Percentiles rank a stretch among this genome's conserved stretches.
phyloP scores from a whole-genome alignment of 2,329 filamentous ascomycete species.

The Xylariaceae sp. region DNA sequence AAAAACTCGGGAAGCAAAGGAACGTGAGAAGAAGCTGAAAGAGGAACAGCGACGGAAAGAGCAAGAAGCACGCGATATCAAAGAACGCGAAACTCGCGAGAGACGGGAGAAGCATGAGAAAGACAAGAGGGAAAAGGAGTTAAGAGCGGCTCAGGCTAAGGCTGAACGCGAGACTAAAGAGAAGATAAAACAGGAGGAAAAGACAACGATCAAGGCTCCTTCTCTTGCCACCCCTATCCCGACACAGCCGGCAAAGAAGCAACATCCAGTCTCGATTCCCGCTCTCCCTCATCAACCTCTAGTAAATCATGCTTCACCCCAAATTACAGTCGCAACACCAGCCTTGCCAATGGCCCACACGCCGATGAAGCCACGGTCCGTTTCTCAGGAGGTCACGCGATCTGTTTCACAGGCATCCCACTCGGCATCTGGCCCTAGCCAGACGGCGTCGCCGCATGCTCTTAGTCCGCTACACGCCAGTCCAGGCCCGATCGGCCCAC shows the following conservation, averaged over 20 bases:
- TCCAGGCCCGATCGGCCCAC: constrained; percentile 66
- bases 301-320: constrained; percentile 74
- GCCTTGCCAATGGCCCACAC: constrained; percentile 82
- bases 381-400: constrained; percentile 79
- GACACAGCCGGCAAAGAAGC: constrained; percentile 51
- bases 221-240: constrained; percentile 47
- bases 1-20: constrained; percentile 79
- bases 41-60: constrained; percentile 83
- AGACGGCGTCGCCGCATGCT: constrained; percentile 64
- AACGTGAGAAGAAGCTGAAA: constrained; percentile 82
- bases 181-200: constrained; percentile 53
- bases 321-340: constrained; percentile 79
- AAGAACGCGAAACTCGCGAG: constrained; percentile 66
- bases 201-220: constrained; percentile 48
- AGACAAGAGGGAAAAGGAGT: constrained; percentile 65
- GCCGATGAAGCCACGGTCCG: constrained; percentile 75
- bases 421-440: constrained; percentile 59
- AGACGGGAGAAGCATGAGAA: constrained; percentile 63
- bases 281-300: constrained; percentile 65
- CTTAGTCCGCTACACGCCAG: constrained; percentile 69
- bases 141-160: constrained; percentile 47
- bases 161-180: constrained; percentile 55
- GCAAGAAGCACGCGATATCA: constrained; percentile 74
- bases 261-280: constrained; percentile 52
- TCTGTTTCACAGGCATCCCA: constrained; percentile 73